Evolutionary conservation across 1,284 basidiomycete genomes (phyloP), one percentile per base, ranked within the genome.

Genomic region (Trametes versicolor): DNA sequence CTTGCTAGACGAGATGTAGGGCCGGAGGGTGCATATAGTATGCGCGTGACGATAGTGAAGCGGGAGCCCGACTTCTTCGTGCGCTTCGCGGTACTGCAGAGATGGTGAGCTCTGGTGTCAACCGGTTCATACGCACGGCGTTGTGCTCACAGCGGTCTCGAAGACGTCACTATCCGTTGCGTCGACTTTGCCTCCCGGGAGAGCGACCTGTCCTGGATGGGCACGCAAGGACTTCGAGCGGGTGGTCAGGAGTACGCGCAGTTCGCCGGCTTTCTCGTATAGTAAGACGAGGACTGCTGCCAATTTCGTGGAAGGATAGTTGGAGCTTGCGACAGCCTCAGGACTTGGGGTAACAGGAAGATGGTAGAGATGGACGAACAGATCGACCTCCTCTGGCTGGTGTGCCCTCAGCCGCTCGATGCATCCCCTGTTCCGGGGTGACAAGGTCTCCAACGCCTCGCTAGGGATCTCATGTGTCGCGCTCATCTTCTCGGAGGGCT

Each of bases 151-250:
- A 17, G 95, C 95, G 48, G 95, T 94, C 53, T 84, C 79, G 13
- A 90, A 76, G 0, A 90, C 79, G 71, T 85, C 84, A 1, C 72
- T 72, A 75, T 97, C 94, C 2, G 81, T 82, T 15, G 84, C 81
- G 71, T 96, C 95, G 27, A 85, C 84, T 74, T 91, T 94, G 8
- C 94, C 95, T 32, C 95, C 95, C 0, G 95, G 95, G 0, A 96
- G 76, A 1, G 94, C 94, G 47, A 91, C 92, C 72, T 93, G 90
- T 23, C 91, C 92, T 2, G 92, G 88, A 75, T 94, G 92, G 0
- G 89, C 85, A 61, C 94, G 83, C 25, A 96, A 81, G 5, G 82
- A 78, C 77, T 93, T 94, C 1, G 93, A 92, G 13, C 95, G 85
- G 2, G 94, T 96, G 0, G 95, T 96, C 53, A 96, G 80, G 17